Evolutionary conservation across 129 eudicot species (phyloP).

Genomic region (Saposhnikovia divaricata): DNA sequence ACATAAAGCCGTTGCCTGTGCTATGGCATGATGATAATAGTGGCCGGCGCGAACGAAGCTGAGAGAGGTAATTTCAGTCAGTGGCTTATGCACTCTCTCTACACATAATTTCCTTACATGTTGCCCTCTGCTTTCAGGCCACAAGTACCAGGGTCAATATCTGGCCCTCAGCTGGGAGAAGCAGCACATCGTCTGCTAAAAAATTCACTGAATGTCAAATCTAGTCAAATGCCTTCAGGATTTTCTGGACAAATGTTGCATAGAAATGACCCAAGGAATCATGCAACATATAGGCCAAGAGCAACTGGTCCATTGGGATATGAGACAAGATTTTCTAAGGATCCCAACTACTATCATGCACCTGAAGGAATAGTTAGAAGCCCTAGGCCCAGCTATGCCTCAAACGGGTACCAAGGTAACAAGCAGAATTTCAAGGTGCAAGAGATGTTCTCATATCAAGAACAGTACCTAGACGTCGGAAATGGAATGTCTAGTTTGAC

Average conservation of each 20-base stretch:
- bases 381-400: conserved; percentile 28
- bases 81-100: neutral
- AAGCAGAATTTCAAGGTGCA: conserved; percentile 28
- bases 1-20: conserved; percentile 74
- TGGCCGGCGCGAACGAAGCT: conserved; percentile 48
- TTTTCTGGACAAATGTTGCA: conserved; percentile 26
- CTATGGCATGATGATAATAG: conserved; percentile 91
- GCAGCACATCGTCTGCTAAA: conserved; percentile 89
- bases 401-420: conserved; percentile 29
- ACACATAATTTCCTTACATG: neutral
- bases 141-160: conserved; percentile 71
- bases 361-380: conserved; percentile 28
- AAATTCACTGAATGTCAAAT: conserved; percentile 63
- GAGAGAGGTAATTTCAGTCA: conserved; percentile 41
- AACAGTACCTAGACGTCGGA: conserved; percentile 40
- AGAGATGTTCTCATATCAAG: conserved; percentile 39
- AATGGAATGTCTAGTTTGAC: conserved; percentile 56
- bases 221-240: conserved; percentile 25
- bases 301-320: conserved; percentile 66
- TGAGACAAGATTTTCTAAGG: conserved; percentile 40
- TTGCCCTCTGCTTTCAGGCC: conserved; percentile 46
- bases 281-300: conserved; percentile 45
- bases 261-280: conserved; percentile 32
- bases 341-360: conserved; percentile 24
- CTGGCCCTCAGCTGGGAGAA: conserved; percentile 75